phyloP scores from a whole-genome alignment of 2,329 filamentous ascomycete species.

The Grosmannia penicillata region DNA sequence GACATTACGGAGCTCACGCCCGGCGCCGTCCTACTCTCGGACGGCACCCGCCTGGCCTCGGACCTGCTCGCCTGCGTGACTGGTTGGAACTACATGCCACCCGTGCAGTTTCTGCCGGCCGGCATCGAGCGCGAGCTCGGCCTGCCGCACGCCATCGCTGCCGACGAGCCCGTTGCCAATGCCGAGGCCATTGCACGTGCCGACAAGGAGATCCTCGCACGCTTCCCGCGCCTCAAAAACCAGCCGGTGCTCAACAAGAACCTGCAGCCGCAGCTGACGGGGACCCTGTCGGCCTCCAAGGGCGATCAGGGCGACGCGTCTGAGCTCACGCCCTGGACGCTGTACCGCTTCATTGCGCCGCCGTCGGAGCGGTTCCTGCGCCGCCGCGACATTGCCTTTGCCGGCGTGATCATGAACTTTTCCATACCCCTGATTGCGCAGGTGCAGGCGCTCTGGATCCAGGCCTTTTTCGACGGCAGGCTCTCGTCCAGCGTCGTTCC shows the following conservation, averaged over 20 bases:
- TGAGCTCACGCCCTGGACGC: constrained; percentile 24
- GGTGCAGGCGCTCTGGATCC: constrained; percentile 45
- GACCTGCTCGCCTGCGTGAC: constrained; percentile 42
- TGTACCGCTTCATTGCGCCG: constrained; percentile 33
- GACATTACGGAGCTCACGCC: constrained; percentile 32
- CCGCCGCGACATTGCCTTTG: constrained; percentile 28
- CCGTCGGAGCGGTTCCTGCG: constrained; percentile 21
- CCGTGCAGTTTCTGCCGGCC: constrained; percentile 35
- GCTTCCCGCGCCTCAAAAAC: constrained; percentile 35
- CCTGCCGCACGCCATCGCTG: constrained; percentile 25
- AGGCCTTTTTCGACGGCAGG: constrained; percentile 44
- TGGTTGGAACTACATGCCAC: constrained; percentile 40
- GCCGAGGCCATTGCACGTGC: constrained; percentile 18
- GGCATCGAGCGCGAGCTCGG: constrained; percentile 32
- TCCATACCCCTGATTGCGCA: constrained; percentile 26
- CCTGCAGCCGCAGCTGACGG: constrained; percentile 26
- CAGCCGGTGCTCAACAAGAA: constrained; percentile 34
- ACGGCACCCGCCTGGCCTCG: constrained; percentile 28
- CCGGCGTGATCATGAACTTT: constrained; percentile 28
- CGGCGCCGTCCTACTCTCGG: constrained; percentile 33
- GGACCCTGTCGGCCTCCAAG: constrained; percentile 20
- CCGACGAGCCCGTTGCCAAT: no score
- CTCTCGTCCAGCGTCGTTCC: constrained; percentile 21
- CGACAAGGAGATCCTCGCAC: constrained; percentile 36
- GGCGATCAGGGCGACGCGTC: constrained; percentile 14